Conservation (phyloP, 441 rosid species). For the Cnidoscolus chayamansa region DNA sequence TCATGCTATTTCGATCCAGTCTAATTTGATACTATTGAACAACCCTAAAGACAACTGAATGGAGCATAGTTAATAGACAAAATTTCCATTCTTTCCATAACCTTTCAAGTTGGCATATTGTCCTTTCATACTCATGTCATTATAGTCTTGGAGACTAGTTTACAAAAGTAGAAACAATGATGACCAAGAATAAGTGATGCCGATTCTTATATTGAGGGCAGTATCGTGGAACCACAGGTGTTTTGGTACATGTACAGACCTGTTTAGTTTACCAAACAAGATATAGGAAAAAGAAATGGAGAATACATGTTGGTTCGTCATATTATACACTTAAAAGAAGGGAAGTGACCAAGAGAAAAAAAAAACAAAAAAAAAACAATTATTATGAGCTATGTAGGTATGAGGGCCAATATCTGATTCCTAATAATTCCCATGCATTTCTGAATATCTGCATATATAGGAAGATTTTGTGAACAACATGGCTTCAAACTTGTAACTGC, state of each 20-base stretch:
- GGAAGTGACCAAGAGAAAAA: neutral
- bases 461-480: constrained; percentile 69
- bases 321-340: constrained; percentile 13
- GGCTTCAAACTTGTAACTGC: constrained; percentile 86
- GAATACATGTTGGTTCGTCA: neutral
- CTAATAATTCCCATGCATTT: constrained; percentile 90
- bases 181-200: neutral
- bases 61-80: too few species aligned
- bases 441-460: constrained; percentile 85
- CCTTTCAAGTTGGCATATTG: neutral
- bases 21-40: too few species aligned
- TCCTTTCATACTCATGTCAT: too few species aligned
- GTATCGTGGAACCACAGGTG: neutral
- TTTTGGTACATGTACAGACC: constrained; percentile 7
- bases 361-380: neutral
- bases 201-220: neutral
- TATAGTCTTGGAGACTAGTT: neutral
- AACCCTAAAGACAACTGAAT: too few species aligned
- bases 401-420: constrained; percentile 85
- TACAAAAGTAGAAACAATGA: neutral
- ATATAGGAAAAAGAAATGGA: neutral
- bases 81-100: too few species aligned
- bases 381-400: constrained; percentile 48
- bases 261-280: neutral
- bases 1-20: too few species aligned